Evolutionary conservation across 1,284 basidiomycete species (phyloP), one percentile per base, ranked within the genome.

Genomic region (Leccinum fallax): DNA sequence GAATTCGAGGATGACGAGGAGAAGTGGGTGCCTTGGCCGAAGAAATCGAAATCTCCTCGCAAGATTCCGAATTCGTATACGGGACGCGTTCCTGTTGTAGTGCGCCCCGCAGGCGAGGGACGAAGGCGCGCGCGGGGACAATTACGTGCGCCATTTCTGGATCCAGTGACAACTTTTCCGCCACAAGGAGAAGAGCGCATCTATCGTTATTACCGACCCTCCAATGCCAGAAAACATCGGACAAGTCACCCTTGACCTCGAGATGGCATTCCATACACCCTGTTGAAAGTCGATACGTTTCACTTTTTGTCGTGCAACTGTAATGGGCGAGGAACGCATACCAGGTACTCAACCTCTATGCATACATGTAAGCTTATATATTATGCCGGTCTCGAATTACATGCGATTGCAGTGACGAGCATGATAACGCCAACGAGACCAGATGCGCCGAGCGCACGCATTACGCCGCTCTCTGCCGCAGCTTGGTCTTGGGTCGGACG

Each of bases 11-110:
- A 68, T 2, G 65, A 66, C 2, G 67, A 71, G 5, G 59, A 58
- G 8, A 55, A 30, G 0, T 70, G 66, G 67, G 68, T 69, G 13
- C 66, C 68, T 24, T 70, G 60, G 65, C 9, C n/a, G 52, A 34
- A 16, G 7, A 15, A 26, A 26, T 15, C 24, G 19, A 43, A 43
- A 19, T 43, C 5, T 11, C 2, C 40, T 24, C 24, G 13, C 21
- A 26, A 2, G 11, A 7, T 32, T 19, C 3, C 30, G 57, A 13
- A 6, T 6, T 30, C 4, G 0, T 67, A 67, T 48, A 40, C 21
- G 1, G 62, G 57, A 19, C 28, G 8, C 3, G 24, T 59, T 34
- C 60, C 55, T 5, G 38, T 43, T 6, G 34, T 55, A 3, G 65
- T 67, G 19, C 30, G 54, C 13, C 52, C 61, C 6, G 9, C 21